Evolutionary conservation across 2,329 filamentous ascomycete genomes (phyloP), one percentile per base, ranked within the genome.

Genomic region (Penicillium sp.): DNA sequence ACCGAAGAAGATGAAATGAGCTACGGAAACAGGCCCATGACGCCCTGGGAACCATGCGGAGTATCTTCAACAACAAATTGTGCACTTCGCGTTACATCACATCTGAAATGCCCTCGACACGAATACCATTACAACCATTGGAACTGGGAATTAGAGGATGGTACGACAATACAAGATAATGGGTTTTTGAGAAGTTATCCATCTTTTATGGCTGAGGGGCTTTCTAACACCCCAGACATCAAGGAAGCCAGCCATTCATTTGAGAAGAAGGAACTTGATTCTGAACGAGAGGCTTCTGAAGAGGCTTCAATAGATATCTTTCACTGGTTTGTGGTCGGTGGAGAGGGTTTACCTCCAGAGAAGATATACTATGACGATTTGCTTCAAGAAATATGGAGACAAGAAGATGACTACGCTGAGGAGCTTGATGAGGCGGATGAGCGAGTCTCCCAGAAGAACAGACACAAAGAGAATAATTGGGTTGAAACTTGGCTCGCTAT

Each of bases 271-370:
- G 34, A 38, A 5, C 14, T 45, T 19, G 35, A 39, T 32, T 11
- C 21, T 23, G 21, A 23, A 7, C 42, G 45, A 38, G 26, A 35
- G 9, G 39, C 43, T 14, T 55, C 50, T 17, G n/a, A 29, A 26
- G 30, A 45, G 28, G 50, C 48, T 1, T 48, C 47, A 16, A 15
- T 41, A 9, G 36, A 48, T 26, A 42, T 48, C 2, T 55, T 53
- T 33, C 33, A 14, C 7, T 53, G 45, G 48, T 38, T 49, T 14
- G 26, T 36, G 15, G 25, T 43, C 23, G 41, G 44, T 28, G 39
- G 43, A 11, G 44, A 52, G 26, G 48, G 40, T 36, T 11, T 36
- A 14, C 43, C 41, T 13, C 26, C 37, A 7, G 51, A 23, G 21
- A 7, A 23, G 7, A 23, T 11, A 23, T 23, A 23, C 7, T 23